Base-by-base conservation (phyloP, 805 yeast species). In the Grigorovia yakushimaensis region DNA sequence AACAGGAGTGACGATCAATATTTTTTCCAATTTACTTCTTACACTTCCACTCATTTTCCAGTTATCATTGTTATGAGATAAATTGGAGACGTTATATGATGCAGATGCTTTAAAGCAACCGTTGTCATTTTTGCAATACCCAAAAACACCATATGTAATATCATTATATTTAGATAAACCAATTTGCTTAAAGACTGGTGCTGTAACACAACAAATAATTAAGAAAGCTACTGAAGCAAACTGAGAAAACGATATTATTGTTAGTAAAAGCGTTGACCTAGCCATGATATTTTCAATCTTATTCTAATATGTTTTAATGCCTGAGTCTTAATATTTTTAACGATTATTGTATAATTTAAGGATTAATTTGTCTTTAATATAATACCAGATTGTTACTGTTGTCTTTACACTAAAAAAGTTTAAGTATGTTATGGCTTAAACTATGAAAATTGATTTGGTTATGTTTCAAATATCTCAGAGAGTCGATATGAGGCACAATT, bases 81-180 rank as follows among this genome's bases (percentile, higher is more conserved):
- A 58, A 2, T 40, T 37, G 30, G 68, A 63, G 5, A 68, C 72
- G 7, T 56, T 41, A 55, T 77, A 76, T 2, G 77, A 74, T 18
- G 74, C 77, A 1, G 69, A 58, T 1, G 79, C 75, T 7, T 56
- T 57, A 17, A 72, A 60, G 56, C 85, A 80, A 9, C 57, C 50
- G 3, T 54, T 50, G 1, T 60, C 56, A 4, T 53, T 49, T 4
- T 57, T 39, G 58, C 93, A 84, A 59, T 74, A 78, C 2, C 93
- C 93, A 58, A 84, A 75, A 1, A 78, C 74, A 30, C 93, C 93
- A 60, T 73, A 84, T 2, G 69, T 65, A 52, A 67, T 65, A 39
- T 63, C 60, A 19, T 65, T 65, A 33, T 78, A 71, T 33, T 71
- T 59, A 6, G 81, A 81, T 13, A 84, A 54, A 3, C 69, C 67